phyloP scores from a whole-genome alignment of 345 rosid species.

The Melastoma malabathricum region DNA sequence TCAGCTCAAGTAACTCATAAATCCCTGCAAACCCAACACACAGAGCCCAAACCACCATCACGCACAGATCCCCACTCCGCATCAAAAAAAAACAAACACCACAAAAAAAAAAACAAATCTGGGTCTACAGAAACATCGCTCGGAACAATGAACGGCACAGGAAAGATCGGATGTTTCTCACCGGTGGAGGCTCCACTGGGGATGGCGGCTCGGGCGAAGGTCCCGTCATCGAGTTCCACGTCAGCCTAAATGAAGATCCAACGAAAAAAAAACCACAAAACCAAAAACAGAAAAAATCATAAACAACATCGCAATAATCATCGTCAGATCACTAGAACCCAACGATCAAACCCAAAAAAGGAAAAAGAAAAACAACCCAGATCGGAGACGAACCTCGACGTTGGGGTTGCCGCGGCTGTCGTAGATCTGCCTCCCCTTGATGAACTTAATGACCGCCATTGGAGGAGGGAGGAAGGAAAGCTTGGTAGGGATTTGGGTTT shows the following conservation, averaged over 20 bases:
- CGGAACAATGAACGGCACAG: background rate
- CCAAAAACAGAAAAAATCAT: background rate
- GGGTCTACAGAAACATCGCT: background rate
- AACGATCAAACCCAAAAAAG: background rate
- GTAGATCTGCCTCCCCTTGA: conserved; percentile 63
- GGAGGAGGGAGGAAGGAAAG: too few relatives aligned
- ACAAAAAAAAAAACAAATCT: background rate
- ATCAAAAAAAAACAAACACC: background rate
- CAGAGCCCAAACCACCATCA: background rate
- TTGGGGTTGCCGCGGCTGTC: conserved; percentile 72
- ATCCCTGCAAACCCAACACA: conserved; percentile 24
- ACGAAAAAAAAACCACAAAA: background rate
- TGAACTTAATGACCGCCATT: conserved; percentile 21
- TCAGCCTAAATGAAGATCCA: conserved; percentile 27
- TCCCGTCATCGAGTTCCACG: conserved; percentile 26
- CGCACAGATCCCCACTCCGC: background rate
- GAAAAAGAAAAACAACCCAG: conserved; percentile 4
- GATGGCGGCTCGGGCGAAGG: conserved; percentile 46
- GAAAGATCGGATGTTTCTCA: conserved; percentile 8
- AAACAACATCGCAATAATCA: too few relatives aligned
- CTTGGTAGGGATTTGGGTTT: too few relatives aligned
- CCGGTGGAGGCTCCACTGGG: conserved; percentile 74
- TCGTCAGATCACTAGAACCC: too few relatives aligned
- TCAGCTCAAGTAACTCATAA: conserved; percentile 51
- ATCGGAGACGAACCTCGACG: conserved; percentile 33